phyloP scores from a whole-genome alignment of 2,329 filamentous ascomycete genomes.

The Monilinia fructigena region DNA sequence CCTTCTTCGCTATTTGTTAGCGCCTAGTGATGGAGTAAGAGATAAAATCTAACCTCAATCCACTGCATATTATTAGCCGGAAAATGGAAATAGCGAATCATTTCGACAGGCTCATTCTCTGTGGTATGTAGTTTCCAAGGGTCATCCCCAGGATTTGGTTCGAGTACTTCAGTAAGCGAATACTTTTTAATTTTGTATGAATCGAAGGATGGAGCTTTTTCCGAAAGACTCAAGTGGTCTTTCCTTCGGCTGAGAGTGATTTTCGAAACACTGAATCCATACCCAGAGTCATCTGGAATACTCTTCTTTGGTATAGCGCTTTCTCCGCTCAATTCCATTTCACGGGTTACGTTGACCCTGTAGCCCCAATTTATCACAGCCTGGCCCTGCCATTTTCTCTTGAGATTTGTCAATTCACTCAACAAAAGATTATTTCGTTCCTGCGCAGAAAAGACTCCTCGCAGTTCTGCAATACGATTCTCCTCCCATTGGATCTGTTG shows the following conservation, averaged over 20 bases:
- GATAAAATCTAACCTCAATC: conserved; percentile 27
- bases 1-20: conserved; percentile 22
- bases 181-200: conserved; percentile 14
- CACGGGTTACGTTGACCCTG: too few relatives aligned
- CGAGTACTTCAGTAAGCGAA: not conserved
- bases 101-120: not conserved
- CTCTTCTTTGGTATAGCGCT: not conserved
- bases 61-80: conserved; percentile 32
- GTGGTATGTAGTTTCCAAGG: conserved; percentile 17
- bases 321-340: not conserved
- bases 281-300: conserved; percentile 1
- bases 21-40: not conserved
- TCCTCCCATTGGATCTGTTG: not conserved
- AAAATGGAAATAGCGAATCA: conserved; percentile 31
- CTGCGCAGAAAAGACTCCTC: not conserved
- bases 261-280: conserved; percentile 22
- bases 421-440: not conserved
- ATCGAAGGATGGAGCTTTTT: not conserved
- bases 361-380: too few relatives aligned
- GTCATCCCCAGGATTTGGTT: not conserved
- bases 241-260: conserved; percentile 14
- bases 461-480: conserved; percentile 10
- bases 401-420: not conserved
- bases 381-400: not conserved
- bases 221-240: not conserved